Base-by-base conservation (phyloP, 1,139 yeast species). In the Candida sanyaensis region DNA sequence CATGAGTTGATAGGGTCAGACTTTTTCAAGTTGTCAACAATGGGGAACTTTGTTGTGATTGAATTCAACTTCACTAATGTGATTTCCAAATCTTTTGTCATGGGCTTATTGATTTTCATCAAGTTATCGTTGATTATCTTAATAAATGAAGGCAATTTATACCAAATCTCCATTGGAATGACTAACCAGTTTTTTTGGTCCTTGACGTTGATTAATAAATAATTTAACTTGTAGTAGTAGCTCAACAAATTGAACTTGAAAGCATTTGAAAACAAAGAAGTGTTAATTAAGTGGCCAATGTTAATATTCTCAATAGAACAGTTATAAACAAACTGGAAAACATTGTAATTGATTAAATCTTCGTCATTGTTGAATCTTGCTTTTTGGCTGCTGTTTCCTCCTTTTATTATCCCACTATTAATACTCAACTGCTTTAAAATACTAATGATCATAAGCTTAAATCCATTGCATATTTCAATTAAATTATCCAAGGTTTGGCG, bases 281-380 rank as follows among this genome's bases (percentile, higher is more conserved):
- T 39, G 29, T 55, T 54, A 24, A 60, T 32, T 6, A 57, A 38
- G 10, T 42, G 32, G 1, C 64, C 68, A 17, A 65, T 26, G 41
- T 60, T 57, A 24, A 62, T 45, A 17, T 46, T 50, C 12, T 53
- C 51, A 6, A 60, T 21, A 29, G 54, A 50, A 44, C 57, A 53
- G 34, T 55, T 54, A 43, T 56, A 52, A 3, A 60, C 60, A 48
- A 61, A 46, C 42, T 56, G 58, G 12, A 56, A 52, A 7, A 59
- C 45, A 48, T 56, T 52, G 28, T 47, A 38, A 9, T 46, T 46
- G 6, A 50, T 37, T 24, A 50, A 45, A 12, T 49, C 47, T 2
- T 47, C 52, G 13, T 48, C 50, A 28, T 41, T 41, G 28, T 37
- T 21, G 28, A 46, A 27, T 26, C 34, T 28, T 9, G 32, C n/a